Base-by-base conservation (phyloP, 2,329 filamentous ascomycete species). In the Penicillium frequentans region DNA sequence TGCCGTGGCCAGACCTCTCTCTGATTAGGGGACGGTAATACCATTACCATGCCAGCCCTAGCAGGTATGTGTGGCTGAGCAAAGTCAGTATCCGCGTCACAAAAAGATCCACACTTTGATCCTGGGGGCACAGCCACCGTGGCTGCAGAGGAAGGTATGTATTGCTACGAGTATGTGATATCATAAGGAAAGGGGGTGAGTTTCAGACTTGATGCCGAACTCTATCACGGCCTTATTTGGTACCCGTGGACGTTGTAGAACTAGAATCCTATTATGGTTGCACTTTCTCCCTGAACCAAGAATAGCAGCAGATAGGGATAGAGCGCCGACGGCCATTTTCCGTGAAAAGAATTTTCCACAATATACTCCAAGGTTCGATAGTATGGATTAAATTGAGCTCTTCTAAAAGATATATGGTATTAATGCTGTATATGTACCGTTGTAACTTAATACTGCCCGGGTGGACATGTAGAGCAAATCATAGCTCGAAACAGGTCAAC, bases 11-110 rank as follows among this genome's bases (percentile, higher is more conserved):
- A 37, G 46, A 21, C 46, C 44, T 46, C 43, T 21, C n/a, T 42
- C 19, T 47, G 45, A 37, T 39, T 27, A 29, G 24, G 39, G 24
- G 43, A 24, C 21, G 46, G 60, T 58, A 61, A 58, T 63, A 61
- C 58, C 39, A 52, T 56, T 61, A 63, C 56, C 29, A 33, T 42
- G 11, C 56, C 59, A 62, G 61, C 61, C 59, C 57, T 64, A 60
- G 57, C 48, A 55, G 55, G 45, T 58, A 62, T 60, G 55, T 60
- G 61, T 64, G 59, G 61, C 61, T 63, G 56, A 61, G 61, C 58
- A 39, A 35, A 50, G 46, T 33, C 29, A 13, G 37, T 53, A 61
- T 63, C 55, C 56, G 56, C 56, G 59, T 61, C 61, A 61, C 61
- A 60, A 39, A 37, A 29, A 50, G 56, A 44, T 43, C 60, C 58